Conservation (phyloP, 202 grass and related monocot genomes). For the Eragrostis tef region DNA sequence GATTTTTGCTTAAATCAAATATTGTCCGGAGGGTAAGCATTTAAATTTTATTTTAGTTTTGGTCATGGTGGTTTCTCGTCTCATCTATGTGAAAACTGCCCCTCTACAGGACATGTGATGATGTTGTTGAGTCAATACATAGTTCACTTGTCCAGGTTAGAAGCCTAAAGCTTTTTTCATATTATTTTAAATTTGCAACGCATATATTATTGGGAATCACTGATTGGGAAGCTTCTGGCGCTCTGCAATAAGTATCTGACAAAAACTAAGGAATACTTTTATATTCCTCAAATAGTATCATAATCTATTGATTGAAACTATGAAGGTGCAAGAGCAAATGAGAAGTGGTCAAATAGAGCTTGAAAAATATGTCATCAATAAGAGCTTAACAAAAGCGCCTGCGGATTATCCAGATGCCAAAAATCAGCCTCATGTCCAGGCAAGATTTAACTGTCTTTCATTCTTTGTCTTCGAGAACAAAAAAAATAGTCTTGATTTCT, state of each 20-base stretch:
- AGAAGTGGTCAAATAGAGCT: slow-evolving; percentile 88
- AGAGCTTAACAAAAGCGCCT: slow-evolving; percentile 93
- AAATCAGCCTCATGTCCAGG: slow-evolving; percentile 99
- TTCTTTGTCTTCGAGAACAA: background rate
- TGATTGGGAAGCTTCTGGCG: slow-evolving; percentile 15
- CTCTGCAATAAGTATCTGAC: slow-evolving; percentile 7
- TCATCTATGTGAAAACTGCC: slow-evolving; percentile 39
- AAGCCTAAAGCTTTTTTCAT: background rate
- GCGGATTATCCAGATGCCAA: slow-evolving; percentile 98
- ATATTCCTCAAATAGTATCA: slow-evolving; percentile 29
- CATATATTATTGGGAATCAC: background rate
- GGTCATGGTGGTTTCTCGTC: slow-evolving; percentile 21
- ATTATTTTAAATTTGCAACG: slow-evolving; percentile 27
- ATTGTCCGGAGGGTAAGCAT: slow-evolving; percentile 82
- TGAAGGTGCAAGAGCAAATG: slow-evolving; percentile 91
- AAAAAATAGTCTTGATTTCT: slow-evolving; percentile 12
- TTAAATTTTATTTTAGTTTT: slow-evolving; percentile 38
- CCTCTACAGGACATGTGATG: slow-evolving; percentile 71
- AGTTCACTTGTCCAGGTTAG: slow-evolving; percentile 78
- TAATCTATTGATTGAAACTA: slow-evolving; percentile 26
- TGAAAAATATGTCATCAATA: slow-evolving; percentile 93
- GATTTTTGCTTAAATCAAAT: slow-evolving; percentile 95
- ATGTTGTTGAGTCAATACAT: slow-evolving; percentile 76
- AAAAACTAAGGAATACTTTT: background rate
- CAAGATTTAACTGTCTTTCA: slow-evolving; percentile 42